Conservation (phyloP, 2,329 filamentous ascomycete genomes). For the Diaporthe vexans region DNA sequence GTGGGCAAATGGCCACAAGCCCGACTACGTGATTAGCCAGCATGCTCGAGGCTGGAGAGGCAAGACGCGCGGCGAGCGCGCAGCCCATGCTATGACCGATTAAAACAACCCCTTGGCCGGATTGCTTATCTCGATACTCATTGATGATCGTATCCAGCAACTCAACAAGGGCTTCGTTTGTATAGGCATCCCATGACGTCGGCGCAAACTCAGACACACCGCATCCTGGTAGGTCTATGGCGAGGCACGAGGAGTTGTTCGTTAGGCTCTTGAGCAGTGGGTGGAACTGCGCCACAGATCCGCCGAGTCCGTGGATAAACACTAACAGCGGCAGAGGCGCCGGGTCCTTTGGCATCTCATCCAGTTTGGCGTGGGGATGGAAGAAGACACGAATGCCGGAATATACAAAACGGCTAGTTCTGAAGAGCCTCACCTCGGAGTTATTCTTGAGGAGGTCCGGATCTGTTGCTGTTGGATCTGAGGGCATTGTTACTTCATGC, state of each 20-base stretch:
- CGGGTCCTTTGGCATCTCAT: constrained; percentile 81
- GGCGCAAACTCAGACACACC: constrained; percentile 83
- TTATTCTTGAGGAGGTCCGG: constrained; percentile 85
- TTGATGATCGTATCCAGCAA: constrained; percentile 83
- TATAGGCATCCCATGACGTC: constrained; percentile 82
- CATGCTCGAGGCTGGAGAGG: constrained; percentile 64
- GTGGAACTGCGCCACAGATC: constrained; percentile 89
- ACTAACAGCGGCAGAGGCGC: constrained; percentile 86
- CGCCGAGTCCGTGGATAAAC: constrained; percentile 94
- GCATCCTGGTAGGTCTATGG: constrained; percentile 92
- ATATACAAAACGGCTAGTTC: constrained; percentile 79
- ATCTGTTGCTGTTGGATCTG: constrained; percentile 70
- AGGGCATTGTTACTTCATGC: neutral
- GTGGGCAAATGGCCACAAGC: constrained; percentile 85
- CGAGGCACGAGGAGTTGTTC: constrained; percentile 86
- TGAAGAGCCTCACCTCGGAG: constrained; percentile 79
- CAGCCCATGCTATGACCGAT: constrained; percentile 94
- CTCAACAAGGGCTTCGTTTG: constrained; percentile 79
- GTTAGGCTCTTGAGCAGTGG: constrained; percentile 84
- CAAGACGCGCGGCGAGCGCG: constrained; percentile 80
- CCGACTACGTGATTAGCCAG: constrained; percentile 79
- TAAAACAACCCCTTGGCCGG: constrained; percentile 80
- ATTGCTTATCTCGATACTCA: constrained; percentile 75
- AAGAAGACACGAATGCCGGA: constrained; percentile 86
- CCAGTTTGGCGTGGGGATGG: constrained; percentile 83